Evolutionary conservation across 1,284 basidiomycete genomes (phyloP), one percentile per base, ranked within the genome.

Genomic region (Irpex sp.): DNA sequence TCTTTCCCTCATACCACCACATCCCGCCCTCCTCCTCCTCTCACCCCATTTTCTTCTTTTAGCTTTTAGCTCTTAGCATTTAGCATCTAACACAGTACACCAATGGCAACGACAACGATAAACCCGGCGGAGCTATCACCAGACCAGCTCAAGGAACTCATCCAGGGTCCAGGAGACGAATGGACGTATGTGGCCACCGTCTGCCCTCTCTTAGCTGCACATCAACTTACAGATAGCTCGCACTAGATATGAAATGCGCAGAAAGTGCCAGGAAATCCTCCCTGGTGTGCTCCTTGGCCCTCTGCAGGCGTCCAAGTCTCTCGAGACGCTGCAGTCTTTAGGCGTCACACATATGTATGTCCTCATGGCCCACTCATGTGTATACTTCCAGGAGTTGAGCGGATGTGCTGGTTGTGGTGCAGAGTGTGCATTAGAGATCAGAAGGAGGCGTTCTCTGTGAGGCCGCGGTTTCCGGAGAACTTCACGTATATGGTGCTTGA

Each of bases 191-290:
- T 76, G 8, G 40, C 15, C 44, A 9, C 57, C 17, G 11, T 47
- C 19, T 49, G 6, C 21, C 48, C 11, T 34, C 8, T 4, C 13
- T 17, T 13, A 13, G 34, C 7, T 17, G 17, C 21, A 17, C 56
- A 31, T 21, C 19, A 34, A 49, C 47, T 40, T 2, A 36, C 52
- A 11, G 5, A 58, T 44, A 15, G 40, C 1, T 15, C 15, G 11
- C 36, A 11, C n/a, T 64, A 96, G 93, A 73, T 97, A 97, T 72
- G 95, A 97, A 75, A 97, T 97, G 96, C 84, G 96, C 51, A 80
- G 95, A 54, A 90, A 96, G 72, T 94, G 94, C 67, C 96, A 98
- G 77, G 88, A 95, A 75, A 95, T 97, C 69, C 80, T 97, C 0
- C 93, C 93, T 2, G 87, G 87, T 8, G 84, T 98, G 49, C 84